phyloP scores from a whole-genome alignment of 306 rosid genomes.

The Sphenostylis stenocarpa region DNA sequence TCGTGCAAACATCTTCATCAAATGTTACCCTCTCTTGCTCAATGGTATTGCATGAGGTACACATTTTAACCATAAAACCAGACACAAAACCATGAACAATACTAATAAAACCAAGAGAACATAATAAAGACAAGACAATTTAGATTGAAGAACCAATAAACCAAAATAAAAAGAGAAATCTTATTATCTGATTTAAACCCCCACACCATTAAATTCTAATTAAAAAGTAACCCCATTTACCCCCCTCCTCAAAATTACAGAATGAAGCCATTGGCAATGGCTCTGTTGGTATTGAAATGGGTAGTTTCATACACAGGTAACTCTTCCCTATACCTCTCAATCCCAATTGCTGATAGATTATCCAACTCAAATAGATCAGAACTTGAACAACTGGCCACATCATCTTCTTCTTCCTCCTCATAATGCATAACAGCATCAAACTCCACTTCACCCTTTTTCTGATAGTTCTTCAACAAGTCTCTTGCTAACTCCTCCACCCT shows the following conservation, averaged over 20 bases:
- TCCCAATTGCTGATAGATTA: constrained; percentile 78
- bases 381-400: constrained; percentile 74
- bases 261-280: constrained; percentile 76
- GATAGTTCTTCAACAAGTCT: constrained; percentile 58
- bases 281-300: constrained; percentile 74
- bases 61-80: constrained; percentile 24
- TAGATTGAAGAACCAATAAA: constrained; percentile 26
- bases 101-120: not conserved
- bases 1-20: constrained; percentile 28
- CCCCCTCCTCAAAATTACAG: constrained; percentile 53
- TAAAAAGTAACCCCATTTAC: constrained; percentile 24
- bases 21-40: constrained; percentile 19
- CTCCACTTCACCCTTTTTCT: constrained; percentile 41
- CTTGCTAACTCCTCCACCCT: constrained; percentile 65
- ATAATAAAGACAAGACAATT: constrained; percentile 7
- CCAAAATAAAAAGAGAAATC: constrained; percentile 37
- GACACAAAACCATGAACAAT: not conserved
- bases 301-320: constrained; percentile 97
- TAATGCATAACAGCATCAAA: constrained; percentile 40
- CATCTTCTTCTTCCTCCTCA: constrained; percentile 52
- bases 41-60: constrained; percentile 21
- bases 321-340: constrained; percentile 83
- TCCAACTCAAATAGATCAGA: constrained; percentile 98
- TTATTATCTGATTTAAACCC: constrained; percentile 63
- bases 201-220: constrained; percentile 49